A percentile compares a stretch with the other conserved stretches of the same genome.
Evolutionary conservation across 768 basidiomycete species (phyloP).

Genomic region (Macrolepiota dolichaula): DNA sequence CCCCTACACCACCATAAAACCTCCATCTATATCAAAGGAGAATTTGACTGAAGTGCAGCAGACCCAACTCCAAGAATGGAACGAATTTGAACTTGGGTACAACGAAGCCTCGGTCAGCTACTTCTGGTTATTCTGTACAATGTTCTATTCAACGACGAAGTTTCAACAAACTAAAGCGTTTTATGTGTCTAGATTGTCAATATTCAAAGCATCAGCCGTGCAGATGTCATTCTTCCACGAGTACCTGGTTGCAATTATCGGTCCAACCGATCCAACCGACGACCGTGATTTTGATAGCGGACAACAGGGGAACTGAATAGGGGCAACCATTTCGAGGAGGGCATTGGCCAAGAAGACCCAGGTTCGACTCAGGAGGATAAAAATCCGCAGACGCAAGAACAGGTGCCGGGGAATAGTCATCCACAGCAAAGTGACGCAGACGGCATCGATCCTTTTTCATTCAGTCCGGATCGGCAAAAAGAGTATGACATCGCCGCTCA

Average conservation of each 20-base stretch:
- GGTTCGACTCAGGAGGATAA: too few species aligned
- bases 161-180: neutral
- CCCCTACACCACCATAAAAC: neutral
- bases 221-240: neutral
- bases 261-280: neutral
- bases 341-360: neutral
- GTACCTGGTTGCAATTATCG: neutral
- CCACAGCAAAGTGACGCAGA: too few species aligned
- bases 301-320: neutral
- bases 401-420: too few species aligned
- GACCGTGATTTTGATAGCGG: too few species aligned
- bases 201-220: neutral
- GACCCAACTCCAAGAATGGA: neutral
- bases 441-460: too few species aligned
- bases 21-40: too few species aligned
- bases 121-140: slow-evolving; percentile 1
- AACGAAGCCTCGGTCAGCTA: neutral
- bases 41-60: too few species aligned
- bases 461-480: too few species aligned
- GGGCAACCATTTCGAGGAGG: neutral
- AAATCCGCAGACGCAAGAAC: too few species aligned
- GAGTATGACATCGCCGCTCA: too few species aligned
- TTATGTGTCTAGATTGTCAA: neutral
- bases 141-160: neutral
- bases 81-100: neutral